A percentile compares a stretch with the other conserved stretches of the same genome.
phyloP scores from a whole-genome alignment of 192 early-diverging fungal genomes.

The Entrophospora sp. region DNA sequence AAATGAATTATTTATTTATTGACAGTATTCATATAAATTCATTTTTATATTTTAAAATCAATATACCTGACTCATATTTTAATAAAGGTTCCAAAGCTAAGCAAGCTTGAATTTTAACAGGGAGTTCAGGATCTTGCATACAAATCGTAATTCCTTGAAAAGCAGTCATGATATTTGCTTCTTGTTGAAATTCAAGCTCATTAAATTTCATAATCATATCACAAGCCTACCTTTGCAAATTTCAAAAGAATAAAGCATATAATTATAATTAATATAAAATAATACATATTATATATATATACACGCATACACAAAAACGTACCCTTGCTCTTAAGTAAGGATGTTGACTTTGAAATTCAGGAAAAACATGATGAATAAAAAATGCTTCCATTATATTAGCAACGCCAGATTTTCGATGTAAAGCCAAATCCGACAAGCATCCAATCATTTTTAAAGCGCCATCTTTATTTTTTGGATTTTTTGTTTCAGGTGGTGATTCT shows the following conservation, averaged over 20 bases:
- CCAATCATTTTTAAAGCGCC: conserved; percentile 87
- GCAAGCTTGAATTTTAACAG: conserved; percentile 82
- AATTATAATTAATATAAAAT: conserved; percentile 1
- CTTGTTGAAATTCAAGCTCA: conserved; percentile 51
- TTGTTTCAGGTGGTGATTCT: conserved; percentile 55
- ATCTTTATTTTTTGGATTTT: conserved; percentile 74
- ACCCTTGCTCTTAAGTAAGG: conserved; percentile 77
- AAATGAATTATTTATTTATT: background rate
- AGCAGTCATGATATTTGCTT: conserved; percentile 39
- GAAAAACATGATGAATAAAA: conserved; percentile 77
- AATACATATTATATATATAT: conserved; percentile 33
- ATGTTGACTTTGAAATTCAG: conserved; percentile 80
- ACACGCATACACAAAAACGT: no score
- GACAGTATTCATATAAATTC: background rate
- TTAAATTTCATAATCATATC: conserved; percentile 48
- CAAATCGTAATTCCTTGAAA: conserved; percentile 48
- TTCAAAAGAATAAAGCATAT: background rate
- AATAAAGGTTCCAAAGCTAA: conserved; percentile 75
- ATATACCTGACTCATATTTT: conserved; percentile 51
- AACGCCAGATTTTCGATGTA: conserved; percentile 51
- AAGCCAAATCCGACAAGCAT: conserved; percentile 55
- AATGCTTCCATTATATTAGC: conserved; percentile 73
- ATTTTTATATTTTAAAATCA: background rate
- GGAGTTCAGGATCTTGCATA: conserved; percentile 72
- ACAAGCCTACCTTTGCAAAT: conserved; percentile 28